Evolutionary conservation across 1,139 yeast species (phyloP), one percentile per base, ranked within the genome.

Genomic region (Petasospora rhodanensis): DNA sequence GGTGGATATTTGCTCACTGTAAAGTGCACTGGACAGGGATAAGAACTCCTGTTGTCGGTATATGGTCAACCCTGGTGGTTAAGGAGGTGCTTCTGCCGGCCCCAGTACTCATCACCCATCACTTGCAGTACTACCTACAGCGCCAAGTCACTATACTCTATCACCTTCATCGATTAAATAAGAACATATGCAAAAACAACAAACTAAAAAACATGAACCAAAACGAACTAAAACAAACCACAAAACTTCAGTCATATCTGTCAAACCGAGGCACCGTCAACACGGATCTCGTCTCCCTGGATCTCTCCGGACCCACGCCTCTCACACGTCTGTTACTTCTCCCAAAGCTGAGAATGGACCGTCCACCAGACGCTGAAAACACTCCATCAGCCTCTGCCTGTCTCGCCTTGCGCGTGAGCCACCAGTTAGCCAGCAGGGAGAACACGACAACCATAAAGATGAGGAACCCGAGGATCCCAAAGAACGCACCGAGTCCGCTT

Each of bases 381-480:
- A 16, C 56, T 6, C 28, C 30, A 2, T 25, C 30, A 54, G 39
- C 55, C 48, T 38, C 55, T 29, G 58, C 54, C n/a, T 52, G 48
- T 28, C 64, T 59, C 2, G 59, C 48, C 17, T 44, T 53, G 34
- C 57, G 52, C 11, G 55, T 54, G 37, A 64, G 41, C 70, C 70
- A 68, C 42, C 50, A 56, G n/a, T 60, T 58, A 26, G 68, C 70
- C 30, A 49, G 46, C 10, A 58, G 26, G 34, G 62, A 56, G 26
- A 68, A 59, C 1, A 42, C 23, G 5, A 55, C 24, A n/a, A 62
- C 64, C 22, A 66, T 35, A 5, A 59, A 45, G n/a, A 71, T 42
- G 38, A 76, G 60, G 23, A 73, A 60, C 6, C 79, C 80, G 20
- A 80, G 51, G 38, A 81, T 77, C 31, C 84, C 83, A 49, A 78